Evolutionary conservation across 257 asterid species (phyloP).

Genomic region (Sherardia arvensis): DNA sequence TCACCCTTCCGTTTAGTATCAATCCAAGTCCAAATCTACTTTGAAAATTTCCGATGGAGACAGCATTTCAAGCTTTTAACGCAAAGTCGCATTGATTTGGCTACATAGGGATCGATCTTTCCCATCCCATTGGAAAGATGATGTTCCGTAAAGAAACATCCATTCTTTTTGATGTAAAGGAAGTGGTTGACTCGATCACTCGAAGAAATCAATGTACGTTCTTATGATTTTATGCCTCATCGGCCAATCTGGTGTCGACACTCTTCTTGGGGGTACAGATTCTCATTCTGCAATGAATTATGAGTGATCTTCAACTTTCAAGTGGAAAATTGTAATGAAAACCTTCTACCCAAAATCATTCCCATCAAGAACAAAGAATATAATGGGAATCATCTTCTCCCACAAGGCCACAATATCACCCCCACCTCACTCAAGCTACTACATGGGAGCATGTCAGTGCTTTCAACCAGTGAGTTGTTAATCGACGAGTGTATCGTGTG

Average conservation of each 20-base stretch:
- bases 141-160: not conserved
- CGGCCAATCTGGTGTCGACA: not conserved
- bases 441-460: too few relatives aligned
- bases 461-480: too few relatives aligned
- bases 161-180: not conserved
- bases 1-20: conserved; percentile 22
- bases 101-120: conserved; percentile 17
- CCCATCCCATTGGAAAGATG: conserved; percentile 41
- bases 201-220: not conserved
- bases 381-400: not conserved
- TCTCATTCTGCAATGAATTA: not conserved
- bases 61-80: not conserved
- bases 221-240: not conserved
- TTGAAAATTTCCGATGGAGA: not conserved
- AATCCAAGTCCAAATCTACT: not conserved
- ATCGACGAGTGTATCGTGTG: too few relatives aligned
- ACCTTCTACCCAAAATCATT: not conserved
- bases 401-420: not conserved
- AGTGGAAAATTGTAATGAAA: not conserved
- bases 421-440: not conserved
- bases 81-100: not conserved
- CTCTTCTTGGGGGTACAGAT: not conserved
- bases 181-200: not conserved
- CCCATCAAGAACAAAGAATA: not conserved
- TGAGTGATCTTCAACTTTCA: not conserved